Conservation (phyloP, 495 filamentous ascomycete species). For the Neurospora tetraspora region DNA sequence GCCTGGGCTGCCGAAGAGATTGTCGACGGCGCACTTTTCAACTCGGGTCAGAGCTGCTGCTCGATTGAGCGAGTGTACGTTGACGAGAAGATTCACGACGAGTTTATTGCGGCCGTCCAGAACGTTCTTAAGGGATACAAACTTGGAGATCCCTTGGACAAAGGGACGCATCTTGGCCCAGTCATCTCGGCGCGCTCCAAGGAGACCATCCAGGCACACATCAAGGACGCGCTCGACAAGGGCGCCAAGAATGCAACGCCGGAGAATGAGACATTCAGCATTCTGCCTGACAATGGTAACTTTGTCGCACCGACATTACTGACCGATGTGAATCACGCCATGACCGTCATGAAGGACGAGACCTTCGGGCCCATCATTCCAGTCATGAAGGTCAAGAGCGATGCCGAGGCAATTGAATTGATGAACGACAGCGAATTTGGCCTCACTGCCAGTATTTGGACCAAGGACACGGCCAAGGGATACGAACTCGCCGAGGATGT, state of each 20-base stretch:
- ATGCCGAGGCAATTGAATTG: slow-evolving; percentile 69
- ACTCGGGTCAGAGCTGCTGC: slow-evolving; percentile 95
- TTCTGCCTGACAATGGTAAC: slow-evolving; percentile 62
- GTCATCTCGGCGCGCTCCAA: slow-evolving; percentile 73
- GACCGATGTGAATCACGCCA: slow-evolving; percentile 69
- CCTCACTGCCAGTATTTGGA: slow-evolving; percentile 96
- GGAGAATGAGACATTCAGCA: slow-evolving; percentile 61
- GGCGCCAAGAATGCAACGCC: slow-evolving; percentile 81
- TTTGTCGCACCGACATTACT: slow-evolving; percentile 80
- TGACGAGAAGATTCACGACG: slow-evolving; percentile 68
- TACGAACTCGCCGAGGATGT: slow-evolving; percentile 68
- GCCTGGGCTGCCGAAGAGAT: slow-evolving; percentile 87
- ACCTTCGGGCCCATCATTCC: slow-evolving; percentile 94
- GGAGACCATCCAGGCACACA: slow-evolving; percentile 66
- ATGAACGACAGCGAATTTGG: slow-evolving; percentile 98
- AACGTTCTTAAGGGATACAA: slow-evolving; percentile 80
- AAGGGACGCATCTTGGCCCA: slow-evolving; percentile 73
- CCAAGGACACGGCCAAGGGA: slow-evolving; percentile 72
- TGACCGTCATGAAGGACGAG: slow-evolving; percentile 90
- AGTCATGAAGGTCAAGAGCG: slow-evolving; percentile 79
- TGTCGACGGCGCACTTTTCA: slow-evolving; percentile 90
- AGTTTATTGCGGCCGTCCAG: slow-evolving; percentile 67
- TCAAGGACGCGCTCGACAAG: slow-evolving; percentile 74
- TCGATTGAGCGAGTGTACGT: slow-evolving; percentile 89
- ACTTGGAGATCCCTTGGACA: slow-evolving; percentile 74